These are phyloP conservation scores for Picea sitchensis DNA, from an alignment of 75 land plant species.

Conservation along the genomic window DNA sequence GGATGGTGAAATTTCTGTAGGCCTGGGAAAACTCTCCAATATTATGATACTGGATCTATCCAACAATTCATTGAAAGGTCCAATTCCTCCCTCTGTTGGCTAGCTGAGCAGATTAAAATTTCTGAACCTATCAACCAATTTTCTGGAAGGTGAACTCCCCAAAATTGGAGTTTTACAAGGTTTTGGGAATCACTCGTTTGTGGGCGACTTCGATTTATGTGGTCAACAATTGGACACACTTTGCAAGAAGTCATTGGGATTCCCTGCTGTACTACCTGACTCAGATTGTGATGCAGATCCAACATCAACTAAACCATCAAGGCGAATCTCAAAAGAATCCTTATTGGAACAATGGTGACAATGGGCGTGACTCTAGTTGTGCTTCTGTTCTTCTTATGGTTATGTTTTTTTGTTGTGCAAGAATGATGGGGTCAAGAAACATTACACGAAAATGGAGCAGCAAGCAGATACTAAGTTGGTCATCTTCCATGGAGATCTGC, in stretches of 20 bases:
- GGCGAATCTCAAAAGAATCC: no score
- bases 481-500: no score
- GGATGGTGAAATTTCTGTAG: no score
- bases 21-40: not conserved
- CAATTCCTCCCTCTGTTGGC: slow-evolving; percentile 66
- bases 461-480: not conserved
- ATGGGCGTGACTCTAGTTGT: slow-evolving; percentile 4
- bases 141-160: slow-evolving; percentile 78
- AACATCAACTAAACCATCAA: no score
- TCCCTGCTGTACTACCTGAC: no score
- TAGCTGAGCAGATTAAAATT: slow-evolving; percentile 26
- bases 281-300: no score
- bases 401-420: slow-evolving; percentile 29
- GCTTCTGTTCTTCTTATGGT: no score
- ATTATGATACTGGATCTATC: slow-evolving; percentile 63
- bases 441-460: slow-evolving; percentile 17
- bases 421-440: slow-evolving; percentile 36
- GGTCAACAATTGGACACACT: no score
- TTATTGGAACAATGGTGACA: no score
- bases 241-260: no score
- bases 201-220: no score
- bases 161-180: slow-evolving; percentile 53
- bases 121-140: slow-evolving; percentile 61
- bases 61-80: slow-evolving; percentile 60
- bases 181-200: slow-evolving; percentile 57